Conservation (phyloP, 805 yeast genomes). For the Wickerhamomyces bovis region DNA sequence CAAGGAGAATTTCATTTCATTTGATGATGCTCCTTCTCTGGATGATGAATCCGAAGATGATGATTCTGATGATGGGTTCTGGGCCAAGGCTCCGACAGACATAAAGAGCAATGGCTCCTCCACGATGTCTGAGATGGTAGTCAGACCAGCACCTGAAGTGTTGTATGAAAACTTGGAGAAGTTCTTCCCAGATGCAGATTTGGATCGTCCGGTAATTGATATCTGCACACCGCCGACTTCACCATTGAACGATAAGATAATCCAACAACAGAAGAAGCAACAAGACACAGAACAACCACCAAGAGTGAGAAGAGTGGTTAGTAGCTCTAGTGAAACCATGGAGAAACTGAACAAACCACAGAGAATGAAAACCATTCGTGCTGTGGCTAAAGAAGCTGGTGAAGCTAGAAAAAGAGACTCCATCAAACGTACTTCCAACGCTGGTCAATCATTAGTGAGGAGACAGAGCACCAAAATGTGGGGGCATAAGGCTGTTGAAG, state of each 20-base stretch:
- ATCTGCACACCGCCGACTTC: conserved; percentile 56
- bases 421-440: conserved; percentile 16
- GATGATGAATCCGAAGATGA: conserved; percentile 30
- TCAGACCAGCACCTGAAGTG: conserved; percentile 93
- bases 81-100: conserved; percentile 44
- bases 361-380: conserved; percentile 86
- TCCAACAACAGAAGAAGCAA: background rate
- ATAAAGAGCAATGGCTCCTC: conserved; percentile 21
- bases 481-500: conserved; percentile 93
- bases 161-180: conserved; percentile 86
- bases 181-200: conserved; percentile 87
- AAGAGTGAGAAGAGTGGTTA: conserved; percentile 16
- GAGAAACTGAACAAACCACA: conserved; percentile 30
- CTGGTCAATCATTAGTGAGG: conserved; percentile 38
- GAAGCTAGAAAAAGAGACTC: conserved; percentile 45
- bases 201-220: conserved; percentile 87
- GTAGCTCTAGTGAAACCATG: conserved; percentile 14
- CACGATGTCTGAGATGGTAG: conserved; percentile 46
- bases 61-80: conserved; percentile 51
- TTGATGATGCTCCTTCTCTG: conserved; percentile 65
- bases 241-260: conserved; percentile 27
- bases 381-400: conserved; percentile 88
- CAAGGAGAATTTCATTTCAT: conserved; percentile 64
- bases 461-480: conserved; percentile 91
- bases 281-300: background rate